Conservation (phyloP, 75 land plant genomes). For the Isoetes taiwanensis region DNA sequence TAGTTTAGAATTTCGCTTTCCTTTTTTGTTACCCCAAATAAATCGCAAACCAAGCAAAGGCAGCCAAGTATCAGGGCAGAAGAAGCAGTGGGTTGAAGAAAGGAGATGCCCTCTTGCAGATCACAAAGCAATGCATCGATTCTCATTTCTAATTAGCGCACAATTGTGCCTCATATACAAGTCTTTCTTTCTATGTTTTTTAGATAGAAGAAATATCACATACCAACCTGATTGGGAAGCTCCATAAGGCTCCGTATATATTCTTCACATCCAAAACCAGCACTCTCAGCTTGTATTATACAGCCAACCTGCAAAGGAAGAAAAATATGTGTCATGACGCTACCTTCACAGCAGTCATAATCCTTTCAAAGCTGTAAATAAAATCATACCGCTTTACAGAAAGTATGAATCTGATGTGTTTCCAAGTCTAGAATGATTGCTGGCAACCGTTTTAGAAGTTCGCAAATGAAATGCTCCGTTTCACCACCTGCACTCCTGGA, state of each 20-base stretch:
- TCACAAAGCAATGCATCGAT: too few species aligned
- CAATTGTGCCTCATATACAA: too few species aligned
- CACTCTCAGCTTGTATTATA: neutral
- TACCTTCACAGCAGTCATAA: neutral
- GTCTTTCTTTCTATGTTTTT: too few species aligned
- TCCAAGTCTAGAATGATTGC: neutral
- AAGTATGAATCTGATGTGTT: conserved; percentile 6
- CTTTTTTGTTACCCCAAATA: too few species aligned
- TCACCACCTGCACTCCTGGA: conserved; percentile 7
- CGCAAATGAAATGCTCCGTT: neutral
- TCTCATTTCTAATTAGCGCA: too few species aligned
- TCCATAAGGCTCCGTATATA: conserved; percentile 5
- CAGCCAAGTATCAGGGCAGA: too few species aligned
- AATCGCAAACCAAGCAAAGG: too few species aligned
- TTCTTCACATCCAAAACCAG: neutral
- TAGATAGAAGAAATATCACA: too few species aligned
- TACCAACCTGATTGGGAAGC: neutral
- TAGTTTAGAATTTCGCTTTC: too few species aligned
- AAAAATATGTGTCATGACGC: neutral
- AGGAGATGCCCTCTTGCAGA: too few species aligned
- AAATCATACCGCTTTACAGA: neutral
- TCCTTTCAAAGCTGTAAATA: neutral
- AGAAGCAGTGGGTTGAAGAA: too few species aligned
- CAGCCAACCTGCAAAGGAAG: conserved; percentile 1
- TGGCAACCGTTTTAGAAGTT: neutral